A percentile compares a stretch with the other conserved stretches of the same genome.
Conservation (phyloP, 1,284 basidiomycete genomes). For the Apiotrichum sp. region DNA sequence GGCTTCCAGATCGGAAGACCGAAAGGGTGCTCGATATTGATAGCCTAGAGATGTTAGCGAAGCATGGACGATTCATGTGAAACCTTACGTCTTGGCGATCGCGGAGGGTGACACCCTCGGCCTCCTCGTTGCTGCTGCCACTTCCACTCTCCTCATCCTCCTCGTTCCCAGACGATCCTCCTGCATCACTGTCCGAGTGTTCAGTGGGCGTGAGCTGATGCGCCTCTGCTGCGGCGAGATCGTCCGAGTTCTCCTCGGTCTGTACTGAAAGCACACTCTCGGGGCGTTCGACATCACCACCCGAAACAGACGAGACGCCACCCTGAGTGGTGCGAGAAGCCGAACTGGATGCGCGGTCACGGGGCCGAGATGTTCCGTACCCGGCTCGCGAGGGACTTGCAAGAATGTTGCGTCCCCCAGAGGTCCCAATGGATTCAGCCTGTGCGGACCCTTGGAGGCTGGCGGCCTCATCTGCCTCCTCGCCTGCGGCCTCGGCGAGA, state of each 20-base stretch:
- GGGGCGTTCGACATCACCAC: conserved; percentile 19
- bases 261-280: background rate
- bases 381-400: background rate
- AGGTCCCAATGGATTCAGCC: background rate
- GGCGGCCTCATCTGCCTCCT: conserved; percentile 13
- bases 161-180: conserved; percentile 28
- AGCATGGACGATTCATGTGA: background rate
- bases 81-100: conserved; percentile 82
- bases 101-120: conserved; percentile 84
- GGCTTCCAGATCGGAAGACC: conserved; percentile 99
- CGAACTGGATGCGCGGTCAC: conserved; percentile 5
- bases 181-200: conserved; percentile 1
- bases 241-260: conserved; percentile 8
- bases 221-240: conserved; percentile 17
- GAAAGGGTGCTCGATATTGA: conserved; percentile 99
- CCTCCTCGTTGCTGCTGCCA: conserved; percentile 48
- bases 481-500: conserved; percentile 11
- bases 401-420: too few species aligned
- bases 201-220: too few species aligned
- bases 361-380: background rate
- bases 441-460: background rate
- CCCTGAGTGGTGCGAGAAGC: conserved; percentile 16
- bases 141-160: conserved; percentile 33
- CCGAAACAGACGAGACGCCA: background rate
- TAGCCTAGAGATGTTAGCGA: conserved; percentile 49